Evolutionary conservation across 116 monocot species (phyloP).

Genomic region (Papilionanthe hybrid): DNA sequence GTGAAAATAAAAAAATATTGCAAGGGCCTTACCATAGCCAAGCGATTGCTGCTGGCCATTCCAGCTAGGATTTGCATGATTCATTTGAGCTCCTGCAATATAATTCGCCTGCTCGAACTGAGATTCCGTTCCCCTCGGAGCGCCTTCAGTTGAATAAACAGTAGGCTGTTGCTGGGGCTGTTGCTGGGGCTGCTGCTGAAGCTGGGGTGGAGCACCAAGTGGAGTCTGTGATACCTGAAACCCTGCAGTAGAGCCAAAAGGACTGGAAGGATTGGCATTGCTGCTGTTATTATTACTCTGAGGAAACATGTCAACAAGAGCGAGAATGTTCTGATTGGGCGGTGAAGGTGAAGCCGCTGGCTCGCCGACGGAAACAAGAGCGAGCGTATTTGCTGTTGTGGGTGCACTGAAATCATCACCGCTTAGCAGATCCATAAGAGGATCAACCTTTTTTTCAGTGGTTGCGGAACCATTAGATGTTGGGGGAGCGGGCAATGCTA

Average conservation of each 20-base stretch:
- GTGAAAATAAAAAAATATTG: background rate
- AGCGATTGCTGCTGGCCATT: constrained; percentile 43
- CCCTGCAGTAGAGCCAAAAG: constrained; percentile 23
- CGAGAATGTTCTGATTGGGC: constrained; percentile 63
- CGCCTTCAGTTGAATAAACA: constrained; percentile 41
- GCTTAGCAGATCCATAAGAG: constrained; percentile 79
- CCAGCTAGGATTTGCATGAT: constrained; percentile 39
- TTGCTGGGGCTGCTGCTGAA: too few relatives aligned
- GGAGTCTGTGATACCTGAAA: constrained; percentile 25
- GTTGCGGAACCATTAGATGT: constrained; percentile 36
- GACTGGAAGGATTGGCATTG: constrained; percentile 12
- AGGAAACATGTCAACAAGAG: constrained; percentile 73
- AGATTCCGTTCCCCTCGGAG: constrained; percentile 16
- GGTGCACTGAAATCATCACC: constrained; percentile 50
- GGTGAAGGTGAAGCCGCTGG: constrained; percentile 28
- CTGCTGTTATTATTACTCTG: constrained; percentile 25
- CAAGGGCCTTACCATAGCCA: constrained; percentile 41
- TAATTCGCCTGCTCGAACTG: constrained; percentile 32
- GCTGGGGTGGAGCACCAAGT: background rate
- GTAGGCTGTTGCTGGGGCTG: constrained; percentile 16
- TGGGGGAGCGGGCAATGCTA: constrained; percentile 53
- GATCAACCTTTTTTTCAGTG: constrained; percentile 36
- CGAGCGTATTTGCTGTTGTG: constrained; percentile 40
- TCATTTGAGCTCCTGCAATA: constrained; percentile 31
- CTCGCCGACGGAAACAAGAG: constrained; percentile 65